Percentiles rank a stretch among this genome's conserved stretches.
Evolutionary conservation across 441 rosid species (phyloP).

Genomic region (Adansonia rubrostipa): DNA sequence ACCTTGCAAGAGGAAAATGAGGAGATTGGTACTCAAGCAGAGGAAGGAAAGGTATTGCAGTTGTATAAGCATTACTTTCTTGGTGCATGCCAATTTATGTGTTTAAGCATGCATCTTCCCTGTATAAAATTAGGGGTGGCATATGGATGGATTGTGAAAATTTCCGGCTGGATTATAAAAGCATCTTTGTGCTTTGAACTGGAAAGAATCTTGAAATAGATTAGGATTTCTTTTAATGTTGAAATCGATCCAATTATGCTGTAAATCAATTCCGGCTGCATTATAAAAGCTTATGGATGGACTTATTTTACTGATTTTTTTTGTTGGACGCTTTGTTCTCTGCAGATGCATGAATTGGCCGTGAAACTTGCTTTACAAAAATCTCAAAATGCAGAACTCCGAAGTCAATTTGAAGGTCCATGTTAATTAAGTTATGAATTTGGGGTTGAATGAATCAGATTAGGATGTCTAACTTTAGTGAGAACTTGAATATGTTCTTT

Average conservation of each 20-base stretch:
- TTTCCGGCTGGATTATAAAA: not conserved
- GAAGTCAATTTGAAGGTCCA: slow-evolving; percentile 90
- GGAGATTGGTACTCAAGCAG: slow-evolving; percentile 94
- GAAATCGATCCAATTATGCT: not conserved
- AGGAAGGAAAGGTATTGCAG: slow-evolving; percentile 85
- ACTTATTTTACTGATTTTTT: not conserved
- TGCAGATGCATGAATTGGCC: slow-evolving; percentile 83
- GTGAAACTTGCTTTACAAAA: slow-evolving; percentile 88
- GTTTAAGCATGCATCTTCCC: slow-evolving; percentile 10
- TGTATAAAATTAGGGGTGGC: not conserved
- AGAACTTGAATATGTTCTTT: not conserved
- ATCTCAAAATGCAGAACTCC: slow-evolving; percentile 81
- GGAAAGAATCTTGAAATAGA: slow-evolving; percentile 7
- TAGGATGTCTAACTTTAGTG: not conserved
- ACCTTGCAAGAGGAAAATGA: slow-evolving; percentile 97
- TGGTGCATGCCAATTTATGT: slow-evolving; percentile 13
- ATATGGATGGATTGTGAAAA: slow-evolving; percentile 11
- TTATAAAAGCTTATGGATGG: too few relatives aligned
- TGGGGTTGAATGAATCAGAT: not conserved
- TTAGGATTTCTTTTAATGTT: not conserved
- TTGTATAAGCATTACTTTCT: slow-evolving; percentile 22
- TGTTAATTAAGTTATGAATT: slow-evolving; percentile 6
- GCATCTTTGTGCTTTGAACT: slow-evolving; percentile 1
- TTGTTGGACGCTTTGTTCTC: slow-evolving; percentile 8
- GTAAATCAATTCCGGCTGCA: not conserved